Conservation (phyloP, 768 basidiomycete genomes). For the Boletus speciosus region DNA sequence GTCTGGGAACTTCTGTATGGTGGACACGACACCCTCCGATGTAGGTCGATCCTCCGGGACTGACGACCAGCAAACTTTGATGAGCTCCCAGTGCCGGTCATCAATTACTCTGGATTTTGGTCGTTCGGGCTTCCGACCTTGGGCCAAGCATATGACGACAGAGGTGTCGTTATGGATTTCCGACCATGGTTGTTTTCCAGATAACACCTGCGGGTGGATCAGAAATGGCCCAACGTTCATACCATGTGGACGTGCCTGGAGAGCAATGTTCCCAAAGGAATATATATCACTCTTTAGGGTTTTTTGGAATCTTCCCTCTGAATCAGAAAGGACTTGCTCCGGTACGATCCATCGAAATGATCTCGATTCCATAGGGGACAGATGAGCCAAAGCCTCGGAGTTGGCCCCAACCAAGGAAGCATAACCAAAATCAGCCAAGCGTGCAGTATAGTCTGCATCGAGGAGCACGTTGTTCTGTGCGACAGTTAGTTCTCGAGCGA, state of each 20-base stretch:
- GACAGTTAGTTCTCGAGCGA: neutral
- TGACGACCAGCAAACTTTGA: constrained; percentile 1
- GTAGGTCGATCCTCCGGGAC: neutral
- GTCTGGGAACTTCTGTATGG: neutral
- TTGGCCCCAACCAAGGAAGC: constrained; percentile 20
- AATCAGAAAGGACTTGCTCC: constrained; percentile 17
- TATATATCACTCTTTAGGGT: constrained; percentile 16
- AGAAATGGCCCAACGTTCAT: constrained; percentile 7
- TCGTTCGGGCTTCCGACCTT: constrained; percentile 2
- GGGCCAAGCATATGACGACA: constrained; percentile 3
- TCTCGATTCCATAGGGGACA: constrained; percentile 27
- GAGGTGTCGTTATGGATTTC: neutral
- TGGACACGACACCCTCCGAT: neutral
- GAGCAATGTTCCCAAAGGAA: constrained; percentile 27
- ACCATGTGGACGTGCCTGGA: constrained; percentile 35
- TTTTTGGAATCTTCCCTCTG: constrained; percentile 6
- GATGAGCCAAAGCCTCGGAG: neutral
- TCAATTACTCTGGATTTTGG: neutral
- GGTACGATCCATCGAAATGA: constrained; percentile 46
- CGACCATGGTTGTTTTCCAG: constrained; percentile 6
- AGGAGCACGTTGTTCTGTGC: constrained; percentile 16
- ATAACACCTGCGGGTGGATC: neutral
- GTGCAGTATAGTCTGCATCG: constrained; percentile 27
- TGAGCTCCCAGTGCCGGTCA: constrained; percentile 3
- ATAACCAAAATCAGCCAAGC: constrained; percentile 43